Evolutionary conservation across 164 flowering plant species (phyloP).

Genomic region (Cinnamomum chago): DNA sequence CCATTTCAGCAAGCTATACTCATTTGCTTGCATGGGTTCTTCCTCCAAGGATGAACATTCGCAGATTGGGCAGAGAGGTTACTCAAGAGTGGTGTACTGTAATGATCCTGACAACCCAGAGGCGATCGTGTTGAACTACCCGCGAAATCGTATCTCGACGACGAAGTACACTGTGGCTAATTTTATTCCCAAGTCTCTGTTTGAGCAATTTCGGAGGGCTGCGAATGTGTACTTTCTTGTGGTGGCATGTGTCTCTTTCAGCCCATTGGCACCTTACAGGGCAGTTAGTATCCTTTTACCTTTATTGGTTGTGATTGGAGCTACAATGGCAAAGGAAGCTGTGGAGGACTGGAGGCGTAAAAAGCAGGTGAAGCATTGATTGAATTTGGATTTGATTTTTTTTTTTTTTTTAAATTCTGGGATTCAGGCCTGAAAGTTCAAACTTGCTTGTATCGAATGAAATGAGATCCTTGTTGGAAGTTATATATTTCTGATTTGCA

Average conservation of each 20-base stretch:
- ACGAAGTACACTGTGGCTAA: constrained; percentile 68
- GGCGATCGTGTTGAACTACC: constrained; percentile 38
- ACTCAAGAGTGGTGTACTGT: constrained; percentile 62
- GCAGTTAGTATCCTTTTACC: constrained; percentile 61
- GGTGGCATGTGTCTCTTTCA: constrained; percentile 73
- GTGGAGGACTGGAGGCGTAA: constrained; percentile 80
- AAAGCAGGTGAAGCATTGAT: constrained; percentile 44
- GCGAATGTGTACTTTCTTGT: constrained; percentile 76
- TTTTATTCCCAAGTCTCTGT: constrained; percentile 71
- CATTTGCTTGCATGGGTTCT: constrained; percentile 43
- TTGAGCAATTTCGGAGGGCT: constrained; percentile 83
- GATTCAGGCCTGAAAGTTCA: background rate
- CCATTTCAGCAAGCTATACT: constrained; percentile 48
- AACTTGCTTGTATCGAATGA: background rate
- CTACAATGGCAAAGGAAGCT: constrained; percentile 80
- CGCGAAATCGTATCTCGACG: constrained; percentile 69
- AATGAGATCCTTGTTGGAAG: no score
- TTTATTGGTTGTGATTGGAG: constrained; percentile 67
- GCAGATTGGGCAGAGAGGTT: constrained; percentile 64
- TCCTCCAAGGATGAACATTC: constrained; percentile 36
- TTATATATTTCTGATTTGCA: no score
- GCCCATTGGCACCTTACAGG: constrained; percentile 69
- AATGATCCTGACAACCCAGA: constrained; percentile 62
- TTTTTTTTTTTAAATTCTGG: background rate
- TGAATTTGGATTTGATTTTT: background rate